phyloP scores from a whole-genome alignment of 2,329 filamentous ascomycete genomes.

The Alternaria atra region DNA sequence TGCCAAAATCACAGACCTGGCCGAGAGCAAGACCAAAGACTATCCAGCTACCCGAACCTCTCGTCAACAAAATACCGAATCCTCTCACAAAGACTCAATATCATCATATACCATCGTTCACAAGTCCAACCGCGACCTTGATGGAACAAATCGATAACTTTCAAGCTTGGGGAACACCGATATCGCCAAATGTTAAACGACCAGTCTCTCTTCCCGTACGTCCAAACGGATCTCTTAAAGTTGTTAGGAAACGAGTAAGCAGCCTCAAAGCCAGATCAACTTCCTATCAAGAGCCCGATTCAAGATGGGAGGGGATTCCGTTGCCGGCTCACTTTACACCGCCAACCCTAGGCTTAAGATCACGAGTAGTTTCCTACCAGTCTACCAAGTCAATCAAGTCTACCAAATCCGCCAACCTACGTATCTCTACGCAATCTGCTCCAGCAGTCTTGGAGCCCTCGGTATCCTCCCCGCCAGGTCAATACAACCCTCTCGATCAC shows the following conservation, averaged over 20 bases:
- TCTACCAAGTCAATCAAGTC: constrained; percentile 24
- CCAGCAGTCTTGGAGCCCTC: constrained; percentile 21
- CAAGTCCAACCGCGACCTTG: constrained; percentile 11
- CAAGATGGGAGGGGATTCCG: constrained; percentile 26
- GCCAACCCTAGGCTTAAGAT: constrained; percentile 16
- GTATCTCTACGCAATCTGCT: constrained; percentile 27
- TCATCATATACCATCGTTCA: constrained; percentile 10
- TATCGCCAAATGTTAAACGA: constrained; percentile 9
- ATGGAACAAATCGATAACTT: constrained; percentile 14
- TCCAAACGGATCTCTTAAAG: constrained; percentile 9
- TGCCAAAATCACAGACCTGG: constrained; percentile 15
- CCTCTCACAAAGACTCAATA: constrained; percentile 12
- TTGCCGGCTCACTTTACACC: constrained; percentile 27
- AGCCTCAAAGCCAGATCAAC: constrained; percentile 23
- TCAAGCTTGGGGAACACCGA: constrained; percentile 12
- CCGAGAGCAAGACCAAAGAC: constrained; percentile 7
- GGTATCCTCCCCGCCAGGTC: constrained; percentile 15
- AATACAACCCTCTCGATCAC: constrained; percentile 43
- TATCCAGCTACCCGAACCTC: constrained; percentile 7
- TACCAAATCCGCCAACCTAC: constrained; percentile 9
- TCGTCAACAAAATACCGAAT: constrained; percentile 17
- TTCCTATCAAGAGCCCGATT: constrained; percentile 15
- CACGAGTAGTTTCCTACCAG: constrained; percentile 33
- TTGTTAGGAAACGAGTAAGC: constrained; percentile 12
- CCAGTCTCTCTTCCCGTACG: constrained; percentile 15